Percentiles rank a stretch among this genome's conserved stretches.
phyloP scores from a whole-genome alignment of 306 rosid species.

The Luffa aegyptiaca region DNA sequence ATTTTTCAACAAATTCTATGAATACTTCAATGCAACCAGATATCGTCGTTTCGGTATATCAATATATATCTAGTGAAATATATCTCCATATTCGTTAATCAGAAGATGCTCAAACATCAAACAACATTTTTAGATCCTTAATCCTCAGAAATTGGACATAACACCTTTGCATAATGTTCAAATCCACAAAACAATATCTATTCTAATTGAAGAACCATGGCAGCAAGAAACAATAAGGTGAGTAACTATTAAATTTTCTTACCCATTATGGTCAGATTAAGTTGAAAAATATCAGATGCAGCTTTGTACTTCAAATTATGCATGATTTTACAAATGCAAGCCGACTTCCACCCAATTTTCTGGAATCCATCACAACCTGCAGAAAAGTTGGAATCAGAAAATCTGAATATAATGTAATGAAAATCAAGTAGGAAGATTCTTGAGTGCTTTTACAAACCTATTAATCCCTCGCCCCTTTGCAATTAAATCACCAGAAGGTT shows the following conservation, averaged over 20 bases:
- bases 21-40: neutral
- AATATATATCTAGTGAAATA: neutral
- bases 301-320: slow-evolving; percentile 17
- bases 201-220: neutral
- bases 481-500: slow-evolving; percentile 20
- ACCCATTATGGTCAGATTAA: slow-evolving; percentile 24
- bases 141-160: neutral
- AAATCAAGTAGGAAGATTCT: neutral
- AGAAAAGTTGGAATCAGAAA: slow-evolving; percentile 2
- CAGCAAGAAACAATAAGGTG: neutral
- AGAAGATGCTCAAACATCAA: neutral
- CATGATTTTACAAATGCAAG: slow-evolving; percentile 23
- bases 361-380: slow-evolving; percentile 58
- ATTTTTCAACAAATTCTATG: neutral
- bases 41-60: neutral
- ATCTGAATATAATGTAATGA: neutral
- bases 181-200: neutral
- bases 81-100: neutral
- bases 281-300: slow-evolving; percentile 24
- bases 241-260: neutral
- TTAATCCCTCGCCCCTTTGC: slow-evolving; percentile 23
- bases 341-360: slow-evolving; percentile 28
- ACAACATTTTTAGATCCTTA: neutral
- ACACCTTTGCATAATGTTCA: neutral
- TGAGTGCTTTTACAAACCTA: neutral